phyloP scores from a whole-genome alignment of 345 rosid genomes.

The Euclidium syriacum region DNA sequence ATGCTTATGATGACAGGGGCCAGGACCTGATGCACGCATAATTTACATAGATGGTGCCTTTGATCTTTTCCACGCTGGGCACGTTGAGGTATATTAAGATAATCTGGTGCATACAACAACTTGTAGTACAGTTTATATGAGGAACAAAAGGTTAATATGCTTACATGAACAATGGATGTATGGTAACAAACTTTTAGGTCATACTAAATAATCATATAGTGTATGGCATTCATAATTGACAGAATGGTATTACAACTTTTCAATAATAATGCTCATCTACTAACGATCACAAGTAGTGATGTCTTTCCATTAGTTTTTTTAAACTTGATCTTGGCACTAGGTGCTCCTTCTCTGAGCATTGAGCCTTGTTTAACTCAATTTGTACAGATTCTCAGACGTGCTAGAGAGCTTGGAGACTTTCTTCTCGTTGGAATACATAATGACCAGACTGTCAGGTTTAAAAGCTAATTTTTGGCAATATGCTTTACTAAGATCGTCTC shows the following conservation, averaged over 20 bases:
- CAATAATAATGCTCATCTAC: too few species aligned
- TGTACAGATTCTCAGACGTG: constrained; percentile 72
- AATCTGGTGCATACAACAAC: constrained; percentile 8
- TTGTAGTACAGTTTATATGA: neutral
- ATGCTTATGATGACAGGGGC: constrained; percentile 51
- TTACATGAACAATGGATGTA: neutral
- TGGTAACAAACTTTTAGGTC: neutral
- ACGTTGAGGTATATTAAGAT: constrained; percentile 68
- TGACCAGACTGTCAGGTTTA: constrained; percentile 81
- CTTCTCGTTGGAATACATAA: constrained; percentile 83
- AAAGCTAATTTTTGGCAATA: neutral
- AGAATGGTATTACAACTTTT: too few species aligned
- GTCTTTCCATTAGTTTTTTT: too few species aligned
- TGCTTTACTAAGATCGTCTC: neutral
- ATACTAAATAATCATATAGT: too few species aligned
- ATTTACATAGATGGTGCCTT: constrained; percentile 95
- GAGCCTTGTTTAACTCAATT: neutral
- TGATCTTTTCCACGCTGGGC: constrained; percentile 99
- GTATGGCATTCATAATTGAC: too few species aligned
- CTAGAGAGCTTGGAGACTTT: constrained; percentile 93
- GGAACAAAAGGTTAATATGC: neutral
- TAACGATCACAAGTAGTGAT: too few species aligned
- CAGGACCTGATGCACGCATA: constrained; percentile 76
- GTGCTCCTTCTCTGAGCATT: too few species aligned
- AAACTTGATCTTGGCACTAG: too few species aligned